Base-by-base conservation (phyloP, 106 monocot genomes). In the Dactylorhiza incarnata region DNA sequence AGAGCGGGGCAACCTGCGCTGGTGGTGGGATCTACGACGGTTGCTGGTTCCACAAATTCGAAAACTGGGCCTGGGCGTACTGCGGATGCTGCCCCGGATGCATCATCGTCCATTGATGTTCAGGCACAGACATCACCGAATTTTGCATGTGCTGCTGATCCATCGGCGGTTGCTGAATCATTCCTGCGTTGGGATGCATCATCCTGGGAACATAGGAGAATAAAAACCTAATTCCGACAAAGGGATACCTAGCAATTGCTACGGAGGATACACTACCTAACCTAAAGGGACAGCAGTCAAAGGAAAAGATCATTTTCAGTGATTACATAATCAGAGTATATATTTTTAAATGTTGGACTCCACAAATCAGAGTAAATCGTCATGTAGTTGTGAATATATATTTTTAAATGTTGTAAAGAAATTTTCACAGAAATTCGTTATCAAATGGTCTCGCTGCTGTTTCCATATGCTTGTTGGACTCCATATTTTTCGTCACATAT, bases 31-130 rank as follows among this genome's bases (percentile, higher is more conserved):
- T 78, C 85, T 86, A 86, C 5, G 89, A 86, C 9, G 86, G 82
- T 75, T 86, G 93, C 77, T 90, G 93, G 77, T 80, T 80, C 91
- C 91, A 91, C 79, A 82, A 12, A 13, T 24, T 82, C 49, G 81
- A 82, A 48, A 56, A 82, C 19, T 79, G 74, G 16, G 70, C 55
- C 26, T 46, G 76, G 7, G 58, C 74, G 29, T 76, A 68, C 76
- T 78, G 83, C 72, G 23, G 82, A 1, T 68, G 82, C 3, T 74
- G 78, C 9, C 73, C 72, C 59, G 77, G 71, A 37, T 50, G 46
- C 85, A 83, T 83, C 86, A 81, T 76, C 63, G 44, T 9, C 85
- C 76, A 78, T 73, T 79, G 84, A 71, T 84, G 89, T 46, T 69
- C 44, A 37, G 63, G 63, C 63, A 63, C 25, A 10, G 63, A 9